Evolutionary conservation across 805 yeast genomes (phyloP), one percentile per base, ranked within the genome.

Genomic region (Pichia insulana): DNA sequence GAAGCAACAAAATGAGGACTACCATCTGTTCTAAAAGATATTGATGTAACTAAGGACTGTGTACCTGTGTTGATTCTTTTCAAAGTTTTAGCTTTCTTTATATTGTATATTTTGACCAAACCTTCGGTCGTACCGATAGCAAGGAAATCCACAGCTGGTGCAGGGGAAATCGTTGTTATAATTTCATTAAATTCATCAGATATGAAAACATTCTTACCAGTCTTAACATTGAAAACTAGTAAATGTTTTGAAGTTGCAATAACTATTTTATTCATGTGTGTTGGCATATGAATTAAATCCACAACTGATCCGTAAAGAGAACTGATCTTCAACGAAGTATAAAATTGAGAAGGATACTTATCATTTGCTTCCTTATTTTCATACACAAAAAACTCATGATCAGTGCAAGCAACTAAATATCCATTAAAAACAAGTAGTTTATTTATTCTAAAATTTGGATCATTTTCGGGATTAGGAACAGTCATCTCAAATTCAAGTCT

Each of bases 21-120:
- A 0, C 94, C 95, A 59, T 92, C 98, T 2, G 96, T 85, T 63
- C 97, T 73, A 67, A 94, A 90, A 1, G 96, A 83, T 17, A 90
- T 52, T 0, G 94, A 70, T 3, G 73, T 69, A 8, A 77, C 69
- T 42, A 63, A 63, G 8, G 72, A 61, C 10, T 46, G 44, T 0
- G 67, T 57, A 1, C 72, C 70, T 0, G 73, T 62, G 7, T 65
- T 66, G 33, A 74, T 65, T 8, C 76, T 78, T 52, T 76, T 76
- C 34, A 83, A 54, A 3, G 65, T 61, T 45, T 64, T 73, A 18
- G 78, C 92, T 52, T 76, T 79, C 50, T 75, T 78, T 48, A 92
- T 54, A 56, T 94, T 80, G 58, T 70, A 80, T 33, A 89, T 58
- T 36, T 67, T 64, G 12, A 86, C 74, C 4, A 73, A 72, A 13